Evolutionary conservation across 345 rosid species (phyloP), one percentile per base, ranked within the genome.

Genomic region (Bretschneidera sinensis): DNA sequence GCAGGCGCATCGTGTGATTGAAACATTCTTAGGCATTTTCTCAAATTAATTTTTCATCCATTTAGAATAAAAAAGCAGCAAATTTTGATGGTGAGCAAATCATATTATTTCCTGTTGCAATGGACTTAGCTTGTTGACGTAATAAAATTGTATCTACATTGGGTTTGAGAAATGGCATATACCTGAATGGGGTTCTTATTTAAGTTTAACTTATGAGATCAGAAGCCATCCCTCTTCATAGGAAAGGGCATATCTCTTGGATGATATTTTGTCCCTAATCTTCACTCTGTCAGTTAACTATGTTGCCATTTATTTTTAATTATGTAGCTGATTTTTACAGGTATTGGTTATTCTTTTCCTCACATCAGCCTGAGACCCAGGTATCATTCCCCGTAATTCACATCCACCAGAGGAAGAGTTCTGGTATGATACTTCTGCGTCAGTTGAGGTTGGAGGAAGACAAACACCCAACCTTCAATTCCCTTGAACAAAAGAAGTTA

Each of bases 391-490:
- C 1, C 85, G 97, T 22, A 90, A 85, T 78, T 69, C 61, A 33
- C 95, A 94, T 71, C 99, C 99, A n/a, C 99, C 97, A 15, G 97
- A 94, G 73, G 97, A 88, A 63, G 99, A 79, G 25, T 62, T 82
- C 51, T 85, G 84, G 5, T 82, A 74, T 68, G 97, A 86, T 63
- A 66, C 89, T 53, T 77, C 86, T 16, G 60, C 60, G 55, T 75
- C 87, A 57, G 73, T 62, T 66, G 96, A 88, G 61, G 66, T 58
- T 51, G 86, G 79, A 64, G 97, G 89, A 66, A 81, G 96, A 73
- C 96, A 88, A 69, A 90, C 97, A 21, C 97, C 99, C 3, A 75
- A 86, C 69, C 85, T 86, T 48, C 95, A 83, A 68, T 81, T 94
- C 61, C 92, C 97, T 55, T 79, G 97, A 76, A 86, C 91, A 5